A percentile compares a stretch with the other conserved stretches of the same genome.
These are phyloP conservation scores for Aspergillus fischeri DNA, from an alignment of 2,329 filamentous ascomycete species.

Conservation along the genomic window DNA sequence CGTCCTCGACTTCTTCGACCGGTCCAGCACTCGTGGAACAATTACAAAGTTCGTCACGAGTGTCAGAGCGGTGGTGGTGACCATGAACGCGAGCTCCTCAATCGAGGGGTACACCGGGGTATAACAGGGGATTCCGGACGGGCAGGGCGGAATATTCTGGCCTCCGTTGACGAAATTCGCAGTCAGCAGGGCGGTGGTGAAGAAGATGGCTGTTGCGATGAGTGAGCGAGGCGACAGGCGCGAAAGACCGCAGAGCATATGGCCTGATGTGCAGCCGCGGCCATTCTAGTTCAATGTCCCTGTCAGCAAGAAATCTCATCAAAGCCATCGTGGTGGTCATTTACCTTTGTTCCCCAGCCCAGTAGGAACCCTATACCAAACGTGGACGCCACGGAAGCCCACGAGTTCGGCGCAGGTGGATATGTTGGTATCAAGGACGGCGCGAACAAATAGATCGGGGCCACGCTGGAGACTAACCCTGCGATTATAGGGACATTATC, in stretches of 20 bases:
- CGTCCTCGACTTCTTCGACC: slow-evolving; percentile 28
- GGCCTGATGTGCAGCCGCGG: slow-evolving; percentile 52
- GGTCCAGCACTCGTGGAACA: slow-evolving; percentile 26
- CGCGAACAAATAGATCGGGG: slow-evolving; percentile 39
- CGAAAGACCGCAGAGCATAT: slow-evolving; percentile 53
- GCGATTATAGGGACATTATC: slow-evolving; percentile 44
- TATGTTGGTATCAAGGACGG: slow-evolving; percentile 45
- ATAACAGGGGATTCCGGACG: slow-evolving; percentile 42
- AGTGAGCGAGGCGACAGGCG: slow-evolving; percentile 48
- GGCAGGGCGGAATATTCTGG: slow-evolving; percentile 39
- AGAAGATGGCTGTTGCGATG: slow-evolving; percentile 45
- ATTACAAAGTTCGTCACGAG: slow-evolving; percentile 31
- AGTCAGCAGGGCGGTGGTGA: slow-evolving; percentile 41
- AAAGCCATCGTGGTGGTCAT: neutral
- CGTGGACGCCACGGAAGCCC: slow-evolving; percentile 35
- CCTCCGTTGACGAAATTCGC: slow-evolving; percentile 34
- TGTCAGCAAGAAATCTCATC: neutral
- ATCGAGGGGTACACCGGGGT: slow-evolving; percentile 41
- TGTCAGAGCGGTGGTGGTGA: slow-evolving; percentile 26
- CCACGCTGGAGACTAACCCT: slow-evolving; percentile 44
- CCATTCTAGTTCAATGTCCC: slow-evolving; percentile 31
- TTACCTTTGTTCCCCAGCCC: slow-evolving; percentile 52
- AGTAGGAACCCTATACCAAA: slow-evolving; percentile 42
- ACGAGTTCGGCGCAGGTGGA: slow-evolving; percentile 32
- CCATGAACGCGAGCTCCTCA: slow-evolving; percentile 32